Conservation (phyloP, 1,284 basidiomycete genomes). For the Somion occarium region DNA sequence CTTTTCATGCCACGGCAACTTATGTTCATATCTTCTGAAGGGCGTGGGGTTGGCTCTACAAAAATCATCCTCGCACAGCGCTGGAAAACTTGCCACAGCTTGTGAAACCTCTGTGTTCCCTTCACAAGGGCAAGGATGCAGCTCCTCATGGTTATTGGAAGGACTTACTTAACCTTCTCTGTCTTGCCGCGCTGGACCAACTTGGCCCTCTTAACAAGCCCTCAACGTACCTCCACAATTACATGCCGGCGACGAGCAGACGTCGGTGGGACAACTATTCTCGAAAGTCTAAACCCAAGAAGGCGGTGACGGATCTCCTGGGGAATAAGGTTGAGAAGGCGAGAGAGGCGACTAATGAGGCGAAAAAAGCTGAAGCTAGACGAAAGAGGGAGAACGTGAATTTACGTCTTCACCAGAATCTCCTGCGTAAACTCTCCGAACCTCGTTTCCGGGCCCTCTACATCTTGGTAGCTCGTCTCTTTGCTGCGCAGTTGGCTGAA, state of each 20-base stretch:
- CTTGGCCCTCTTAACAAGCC: slow-evolving; percentile 26
- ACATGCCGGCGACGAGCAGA: not conserved
- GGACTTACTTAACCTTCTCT: slow-evolving; percentile 59
- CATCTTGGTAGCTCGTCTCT: slow-evolving; percentile 56
- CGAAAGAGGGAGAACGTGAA: slow-evolving; percentile 22
- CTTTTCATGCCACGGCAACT: not conserved
- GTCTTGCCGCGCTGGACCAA: slow-evolving; percentile 46
- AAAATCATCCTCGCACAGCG: slow-evolving; percentile 61
- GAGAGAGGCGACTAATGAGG: slow-evolving; percentile 7
- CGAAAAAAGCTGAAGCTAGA: slow-evolving; percentile 22
- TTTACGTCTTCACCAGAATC: slow-evolving; percentile 27
- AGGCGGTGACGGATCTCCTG: too few species aligned
- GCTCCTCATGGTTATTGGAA: slow-evolving; percentile 63
- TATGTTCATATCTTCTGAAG: slow-evolving; percentile 19
- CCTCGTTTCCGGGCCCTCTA: slow-evolving; percentile 56
- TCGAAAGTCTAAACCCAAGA: not conserved
- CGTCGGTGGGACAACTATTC: not conserved
- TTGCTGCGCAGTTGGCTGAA: slow-evolving; percentile 43
- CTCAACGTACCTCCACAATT: slow-evolving; percentile 31
- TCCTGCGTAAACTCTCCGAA: slow-evolving; percentile 41
- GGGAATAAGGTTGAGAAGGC: not conserved
- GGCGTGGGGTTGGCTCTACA: slow-evolving; percentile 59
- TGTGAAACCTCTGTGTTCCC: slow-evolving; percentile 42
- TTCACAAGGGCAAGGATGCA: slow-evolving; percentile 20
- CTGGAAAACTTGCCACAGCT: slow-evolving; percentile 49